These are phyloP conservation scores for Coniochaeta hoffmannii DNA, from an alignment of 2,329 filamentous ascomycete genomes.

Conservation along the genomic window DNA sequence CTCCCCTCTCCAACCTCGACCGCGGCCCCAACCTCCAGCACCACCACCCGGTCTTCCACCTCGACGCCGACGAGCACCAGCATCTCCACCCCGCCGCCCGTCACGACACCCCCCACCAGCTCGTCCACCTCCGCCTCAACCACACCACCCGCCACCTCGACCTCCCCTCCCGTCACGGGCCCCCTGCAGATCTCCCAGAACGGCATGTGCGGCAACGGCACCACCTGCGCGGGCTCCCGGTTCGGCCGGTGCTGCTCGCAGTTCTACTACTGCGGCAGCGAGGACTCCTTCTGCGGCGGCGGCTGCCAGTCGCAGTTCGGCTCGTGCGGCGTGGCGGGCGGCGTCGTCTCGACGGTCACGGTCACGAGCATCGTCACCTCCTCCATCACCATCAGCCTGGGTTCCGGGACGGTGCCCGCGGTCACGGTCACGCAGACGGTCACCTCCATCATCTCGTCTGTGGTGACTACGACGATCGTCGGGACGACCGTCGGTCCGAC, in stretches of 20 bases:
- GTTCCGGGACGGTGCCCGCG: background rate
- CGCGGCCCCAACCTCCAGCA: constrained; percentile 1
- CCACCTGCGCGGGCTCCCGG: constrained; percentile 14
- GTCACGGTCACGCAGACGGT: constrained; percentile 3
- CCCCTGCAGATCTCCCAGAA: constrained; percentile 12
- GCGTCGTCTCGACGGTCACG: background rate
- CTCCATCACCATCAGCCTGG: background rate
- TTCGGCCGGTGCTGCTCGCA: constrained; percentile 19
- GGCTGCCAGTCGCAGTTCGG: constrained; percentile 16
- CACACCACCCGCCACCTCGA: constrained; percentile 3
- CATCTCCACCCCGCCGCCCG: constrained; percentile 7
- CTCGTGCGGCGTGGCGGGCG: constrained; percentile 12
- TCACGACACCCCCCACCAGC: constrained; percentile 3
- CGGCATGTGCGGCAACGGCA: constrained; percentile 19
- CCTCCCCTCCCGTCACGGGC: constrained; percentile 3
- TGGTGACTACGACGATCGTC: background rate
- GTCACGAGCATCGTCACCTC: background rate
- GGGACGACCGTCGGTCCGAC: background rate
- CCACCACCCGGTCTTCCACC: background rate
- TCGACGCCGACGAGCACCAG: background rate
- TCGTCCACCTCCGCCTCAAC: background rate
- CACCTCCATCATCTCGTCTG: background rate
- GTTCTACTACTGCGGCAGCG: constrained; percentile 18
- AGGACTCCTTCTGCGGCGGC: constrained; percentile 16
- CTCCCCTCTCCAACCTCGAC: constrained; percentile 11